Conservation (phyloP, 208 protist species). For the Tritrichomonas foetus region DNA sequence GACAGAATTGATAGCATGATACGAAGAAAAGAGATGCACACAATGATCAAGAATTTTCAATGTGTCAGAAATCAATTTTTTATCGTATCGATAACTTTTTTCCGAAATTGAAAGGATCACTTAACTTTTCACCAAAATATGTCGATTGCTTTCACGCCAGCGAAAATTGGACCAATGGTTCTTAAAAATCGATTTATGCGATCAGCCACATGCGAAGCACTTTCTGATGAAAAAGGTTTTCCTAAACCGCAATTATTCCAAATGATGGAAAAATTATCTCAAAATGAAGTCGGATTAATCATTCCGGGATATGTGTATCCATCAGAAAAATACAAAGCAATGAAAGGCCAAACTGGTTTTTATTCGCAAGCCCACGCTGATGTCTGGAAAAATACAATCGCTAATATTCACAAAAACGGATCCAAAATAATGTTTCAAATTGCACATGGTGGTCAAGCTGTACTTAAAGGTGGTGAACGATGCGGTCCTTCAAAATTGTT, state of each 20-base stretch:
- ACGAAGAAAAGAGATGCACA: too few relatives aligned
- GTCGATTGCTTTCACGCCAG: background rate
- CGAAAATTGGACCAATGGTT: background rate
- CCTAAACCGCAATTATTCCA: background rate
- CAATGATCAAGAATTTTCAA: too few relatives aligned
- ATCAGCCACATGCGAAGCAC: background rate
- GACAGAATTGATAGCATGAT: too few relatives aligned
- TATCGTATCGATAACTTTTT: too few relatives aligned
- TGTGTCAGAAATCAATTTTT: too few relatives aligned
- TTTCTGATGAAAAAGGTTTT: background rate
- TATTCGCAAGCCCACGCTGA: background rate
- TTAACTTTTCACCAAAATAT: too few relatives aligned
- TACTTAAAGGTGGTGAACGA: background rate
- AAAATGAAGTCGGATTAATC: background rate
- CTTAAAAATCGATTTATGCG: background rate
- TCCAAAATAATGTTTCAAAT: conserved; percentile 10
- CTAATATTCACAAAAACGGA: background rate
- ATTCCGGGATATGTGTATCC: background rate
- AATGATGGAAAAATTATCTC: background rate
- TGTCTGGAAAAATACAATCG: background rate
- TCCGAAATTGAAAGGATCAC: too few relatives aligned
- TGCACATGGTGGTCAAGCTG: background rate
- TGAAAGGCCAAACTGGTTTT: background rate
- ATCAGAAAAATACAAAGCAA: background rate
- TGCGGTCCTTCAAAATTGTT: background rate